phyloP scores from a whole-genome alignment of 768 basidiomycete species.

The Hygrophoropsis aurantiaca region DNA sequence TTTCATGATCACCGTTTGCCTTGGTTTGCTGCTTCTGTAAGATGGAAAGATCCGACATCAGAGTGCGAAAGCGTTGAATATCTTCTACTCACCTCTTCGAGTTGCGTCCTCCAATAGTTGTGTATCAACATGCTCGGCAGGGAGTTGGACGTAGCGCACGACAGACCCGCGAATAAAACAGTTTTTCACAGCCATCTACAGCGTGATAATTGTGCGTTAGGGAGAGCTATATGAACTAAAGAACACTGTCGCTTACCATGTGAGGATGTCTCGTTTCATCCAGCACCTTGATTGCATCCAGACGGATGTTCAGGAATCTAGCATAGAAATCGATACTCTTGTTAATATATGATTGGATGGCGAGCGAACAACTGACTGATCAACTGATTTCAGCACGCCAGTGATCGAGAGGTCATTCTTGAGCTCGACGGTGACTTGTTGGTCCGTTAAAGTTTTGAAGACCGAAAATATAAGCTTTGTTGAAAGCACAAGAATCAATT shows the following conservation, averaged over 20 bases:
- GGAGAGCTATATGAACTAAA: not conserved
- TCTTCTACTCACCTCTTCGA: conserved; percentile 67
- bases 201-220: not conserved
- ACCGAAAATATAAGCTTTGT: conserved; percentile 91
- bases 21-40: conserved; percentile 41
- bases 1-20: conserved; percentile 32
- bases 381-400: conserved; percentile 93
- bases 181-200: conserved; percentile 96
- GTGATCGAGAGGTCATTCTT: conserved; percentile 99
- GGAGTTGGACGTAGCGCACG: conserved; percentile 95
- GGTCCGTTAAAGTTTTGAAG: conserved; percentile 98
- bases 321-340: conserved; percentile 3
- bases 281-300: conserved; percentile 90
- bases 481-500: no score
- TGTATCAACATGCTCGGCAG: conserved; percentile 90
- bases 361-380: conserved; percentile 67
- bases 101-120: conserved; percentile 96
- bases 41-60: not conserved
- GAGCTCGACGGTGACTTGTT: conserved; percentile 94
- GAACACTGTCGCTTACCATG: conserved; percentile 61
- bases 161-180: conserved; percentile 99
- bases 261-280: conserved; percentile 95
- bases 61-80: conserved; percentile 3
- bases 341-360: not conserved
- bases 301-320: conserved; percentile 93